Evolutionary conservation across 169 alveolate genomes (phyloP), one percentile per base, ranked within the genome.

Genomic region (Plasmodium fragile): DNA sequence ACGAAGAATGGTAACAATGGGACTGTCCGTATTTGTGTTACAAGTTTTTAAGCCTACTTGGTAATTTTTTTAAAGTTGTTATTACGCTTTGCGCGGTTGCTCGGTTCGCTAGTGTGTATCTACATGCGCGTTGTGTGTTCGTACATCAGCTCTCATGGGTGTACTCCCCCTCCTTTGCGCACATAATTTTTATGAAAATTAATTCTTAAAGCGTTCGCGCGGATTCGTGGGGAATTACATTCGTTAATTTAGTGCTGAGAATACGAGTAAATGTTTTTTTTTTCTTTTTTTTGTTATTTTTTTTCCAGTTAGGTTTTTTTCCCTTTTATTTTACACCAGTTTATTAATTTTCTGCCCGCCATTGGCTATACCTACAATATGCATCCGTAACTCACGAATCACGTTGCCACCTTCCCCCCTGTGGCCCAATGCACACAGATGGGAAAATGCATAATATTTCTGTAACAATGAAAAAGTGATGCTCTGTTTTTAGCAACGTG

Each of bases 401-500:
- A 59, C 34, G n/a, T 18, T 59, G 34, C 75, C 30, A 16, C 34
- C 36, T 59, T 22, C 34, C 75, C 36, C 34, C 34, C 34, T 25
- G 18, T 25, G 0, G 28, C 34, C 34, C 34, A 59, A 0, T 25
- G 75, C 75, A 25, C 75, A 18, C 36, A 18, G 34, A 7, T 59
- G 75, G 41, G n/a, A 72, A 72, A 72, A 36, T 72, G n/a, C 34
- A 72, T 72, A 72, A 72, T 16, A 72, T 16, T 16, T 72, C 41
- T 13, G 41, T 72, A 72, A 34, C 81, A 72, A 72, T 72, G 41
- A 59, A 59, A 59, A 22, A 7, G 28, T 72, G 52, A 22, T 34
- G 18, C 41, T n/a, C 81, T 72, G 18, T 30, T 72, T 72, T 72
- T 4, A n/a, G 34, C 43, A 34, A n/a, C 6, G 5, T 16, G 52